Base-by-base conservation (phyloP, 2,329 filamentous ascomycete species). In the Alternaria metachromatica region DNA sequence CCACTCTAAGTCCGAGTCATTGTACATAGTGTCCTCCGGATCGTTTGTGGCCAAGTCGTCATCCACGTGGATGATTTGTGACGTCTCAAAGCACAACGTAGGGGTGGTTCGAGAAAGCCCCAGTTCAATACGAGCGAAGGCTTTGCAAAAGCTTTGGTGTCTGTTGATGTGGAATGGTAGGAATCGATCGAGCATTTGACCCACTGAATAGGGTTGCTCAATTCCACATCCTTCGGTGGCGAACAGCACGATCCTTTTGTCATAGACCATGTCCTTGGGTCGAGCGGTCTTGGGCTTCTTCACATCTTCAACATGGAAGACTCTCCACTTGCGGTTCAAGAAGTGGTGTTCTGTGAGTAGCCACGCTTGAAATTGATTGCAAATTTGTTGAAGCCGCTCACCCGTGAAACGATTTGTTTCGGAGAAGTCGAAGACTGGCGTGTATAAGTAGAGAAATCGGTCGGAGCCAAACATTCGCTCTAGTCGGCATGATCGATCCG, bases 91-190 rank as follows among this genome's bases (percentile, higher is more conserved):
- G 0, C 45, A 50, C 0, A 81, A 30, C 0, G 79, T 78, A 0
- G 80, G 76, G 12, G 67, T 73, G 0, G 82, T 84, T 10, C 76
- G 74, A 0, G 83, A 85, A 0, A 83, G 71, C 0, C 74, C 78
- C 4, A 85, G 73, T 30, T 82, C 81, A 0, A 84, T 60, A 6
- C 84, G 76, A 12, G 82, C 76, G 62, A 75, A 83, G 0, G 76
- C 76, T 62, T 85, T 85, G 63, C 78, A 80, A 15, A 80, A 80
- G 2, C 64, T 59, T 63, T 82, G 79, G 0, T 77, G 2, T 1
- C 48, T 8, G 58, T 84, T 85, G 4, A 57, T 20, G 0, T 49
- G 25, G 8, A 83, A 72, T 0, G 79, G 78, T 5, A 84, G 65
- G 50, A 81, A 80, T 76, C 79, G 82, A 37, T 82, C 70, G 1